Evolutionary conservation across 2,329 filamentous ascomycete species (phyloP), one percentile per base, ranked within the genome.

Genomic region (Ramularia endophylla): DNA sequence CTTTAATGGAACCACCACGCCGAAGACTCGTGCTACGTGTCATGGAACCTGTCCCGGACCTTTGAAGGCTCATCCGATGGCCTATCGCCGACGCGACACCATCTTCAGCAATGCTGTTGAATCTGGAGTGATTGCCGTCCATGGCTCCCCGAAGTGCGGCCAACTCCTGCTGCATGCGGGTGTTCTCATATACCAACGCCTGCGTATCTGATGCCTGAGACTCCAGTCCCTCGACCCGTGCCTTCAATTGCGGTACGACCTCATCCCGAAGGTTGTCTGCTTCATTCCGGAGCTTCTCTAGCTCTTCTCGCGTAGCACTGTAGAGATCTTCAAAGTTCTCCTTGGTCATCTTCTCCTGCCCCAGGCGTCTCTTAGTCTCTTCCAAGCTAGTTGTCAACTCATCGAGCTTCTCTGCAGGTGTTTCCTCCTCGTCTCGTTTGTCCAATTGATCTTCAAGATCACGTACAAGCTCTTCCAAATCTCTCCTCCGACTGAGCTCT

Each of bases 291-390:
- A 88, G 79, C 52, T 80, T 84, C 56, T 89, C 78, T 11, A 97
- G 72, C 61, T 98, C 88, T 17, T 80, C 77, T 54, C 85, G 84
- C 53, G 97, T 80, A 4, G 86, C 90, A 5, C 81, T 80, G 32
- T 97, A 73, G 31, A 98, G 74, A 61, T 95, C 89, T 65, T 97
- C 88, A 55, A 97, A 94, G 62, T 94, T 95, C 58, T 87, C 82
- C 63, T 94, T 95, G 54, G 85, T 80, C 61, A 86, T 78, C 41
- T 85, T 78, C 66, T 98, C 92, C 59, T 97, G 88, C 1, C 78
- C 73, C 32, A 98, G 72, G 52, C 86, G 83, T 54, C 89, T 80
- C 49, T 84, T 81, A 35, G 90, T 76, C 57, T 94, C 87, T 52
- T 95, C 88, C 50, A 94, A 80, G 0, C 80, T 80, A 39, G 67